Evolutionary conservation across 768 basidiomycete genomes (phyloP).

Genomic region (Mycena floridula): DNA sequence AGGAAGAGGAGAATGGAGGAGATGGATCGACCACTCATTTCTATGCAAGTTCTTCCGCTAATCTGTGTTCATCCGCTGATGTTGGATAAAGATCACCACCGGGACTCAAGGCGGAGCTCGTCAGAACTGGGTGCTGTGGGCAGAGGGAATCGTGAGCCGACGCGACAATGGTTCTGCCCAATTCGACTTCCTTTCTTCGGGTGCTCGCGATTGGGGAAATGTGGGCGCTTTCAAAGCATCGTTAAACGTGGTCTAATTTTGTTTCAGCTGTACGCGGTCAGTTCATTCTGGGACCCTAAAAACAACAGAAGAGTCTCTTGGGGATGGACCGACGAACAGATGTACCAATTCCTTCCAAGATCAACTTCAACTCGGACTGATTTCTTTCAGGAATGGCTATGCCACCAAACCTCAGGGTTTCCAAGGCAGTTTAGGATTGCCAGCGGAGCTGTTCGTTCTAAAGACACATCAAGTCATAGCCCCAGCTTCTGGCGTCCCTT

Average conservation of each 20-base stretch:
- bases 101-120: neutral
- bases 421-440: neutral
- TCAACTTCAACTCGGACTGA: too few relatives aligned
- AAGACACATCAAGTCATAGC: neutral
- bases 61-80: too few relatives aligned
- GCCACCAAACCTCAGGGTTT: neutral
- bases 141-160: neutral
- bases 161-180: neutral
- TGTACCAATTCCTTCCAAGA: too few relatives aligned
- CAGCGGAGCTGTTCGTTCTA: neutral
- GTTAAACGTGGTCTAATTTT: neutral
- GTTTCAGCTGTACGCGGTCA: neutral
- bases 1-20: neutral
- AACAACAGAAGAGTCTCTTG: neutral
- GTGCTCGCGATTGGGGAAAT: neutral
- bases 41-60: neutral
- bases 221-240: neutral
- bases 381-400: neutral
- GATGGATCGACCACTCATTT: neutral
- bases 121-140: neutral
- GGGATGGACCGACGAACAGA: neutral
- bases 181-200: neutral
- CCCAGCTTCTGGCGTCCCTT: neutral
- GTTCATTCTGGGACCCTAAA: neutral
- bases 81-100: neutral